Base-by-base conservation (phyloP, 2,329 filamentous ascomycete genomes). In the Kalmusia sp. region DNA sequence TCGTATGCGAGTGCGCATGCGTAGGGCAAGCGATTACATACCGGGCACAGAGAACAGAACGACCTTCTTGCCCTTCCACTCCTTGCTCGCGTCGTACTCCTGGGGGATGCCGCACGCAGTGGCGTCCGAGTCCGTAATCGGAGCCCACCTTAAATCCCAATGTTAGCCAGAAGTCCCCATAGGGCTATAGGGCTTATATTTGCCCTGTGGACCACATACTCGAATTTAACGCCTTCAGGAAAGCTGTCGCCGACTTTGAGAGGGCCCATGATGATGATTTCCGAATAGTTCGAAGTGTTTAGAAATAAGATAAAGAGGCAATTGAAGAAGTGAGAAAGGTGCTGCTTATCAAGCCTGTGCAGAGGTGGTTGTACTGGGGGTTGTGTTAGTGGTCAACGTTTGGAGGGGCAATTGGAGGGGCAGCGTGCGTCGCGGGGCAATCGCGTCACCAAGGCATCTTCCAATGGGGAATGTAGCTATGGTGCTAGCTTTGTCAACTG, bases 161-260 rank as follows among this genome's bases (percentile, higher is more conserved):
- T n/a, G n/a, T n/a, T n/a, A n/a, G n/a, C n/a, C n/a, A n/a, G n/a
- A n/a, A n/a, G n/a, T n/a, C n/a, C n/a, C n/a, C n/a, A n/a, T n/a
- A n/a, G n/a, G n/a, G n/a, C n/a, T n/a, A n/a, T n/a, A n/a, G n/a
- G n/a, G n/a, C n/a, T n/a, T n/a, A n/a, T n/a, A n/a, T 28, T 28
- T 28, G 27, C 27, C 27, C 27, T 6, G 12, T 12, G 2, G 33
- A 40, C 34, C 34, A 77, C 83, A 68, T 77, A 88, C 86, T 82
- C 82, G 83, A 97, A 97, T 76, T 82, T 82, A 57, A 96, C 88
- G 66, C 84, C 89, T 65, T 87, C 80, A 64, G 93, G 93, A 83
- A 98, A 93, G 74, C 81, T 80, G 76, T 96, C 91, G 72, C 93
- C 93, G 73, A 84, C 84, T 76, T 93, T 87, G 77, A 95, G 84